These are phyloP conservation scores for Trypanosoma vivax DNA, from an alignment of 208 protist genomes.

Conservation along the genomic window DNA sequence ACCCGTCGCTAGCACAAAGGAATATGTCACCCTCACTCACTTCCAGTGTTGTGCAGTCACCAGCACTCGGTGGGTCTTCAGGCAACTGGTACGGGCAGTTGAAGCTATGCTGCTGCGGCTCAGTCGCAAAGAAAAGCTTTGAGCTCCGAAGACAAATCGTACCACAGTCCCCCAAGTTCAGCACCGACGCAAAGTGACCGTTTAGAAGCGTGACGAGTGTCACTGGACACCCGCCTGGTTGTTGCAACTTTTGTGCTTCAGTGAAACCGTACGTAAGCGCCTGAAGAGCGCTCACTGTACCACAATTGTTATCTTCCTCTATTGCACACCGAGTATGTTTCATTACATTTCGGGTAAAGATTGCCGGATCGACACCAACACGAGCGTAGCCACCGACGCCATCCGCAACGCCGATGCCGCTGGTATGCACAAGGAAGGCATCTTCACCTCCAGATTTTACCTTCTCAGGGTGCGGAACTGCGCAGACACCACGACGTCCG, in stretches of 20 bases:
- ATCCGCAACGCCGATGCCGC: constrained; percentile 76
- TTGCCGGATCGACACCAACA: constrained; percentile 60
- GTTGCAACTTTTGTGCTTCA: constrained; percentile 27
- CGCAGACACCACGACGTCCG: constrained; percentile 56
- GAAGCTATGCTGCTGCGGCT: constrained; percentile 78
- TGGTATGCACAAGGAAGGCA: constrained; percentile 67
- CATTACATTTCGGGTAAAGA: constrained; percentile 82
- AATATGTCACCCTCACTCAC: constrained; percentile 65
- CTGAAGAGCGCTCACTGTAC: constrained; percentile 38
- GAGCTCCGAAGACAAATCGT: constrained; percentile 53
- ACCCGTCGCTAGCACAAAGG: constrained; percentile 72
- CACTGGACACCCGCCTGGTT: constrained; percentile 69
- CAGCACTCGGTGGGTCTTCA: constrained; percentile 55
- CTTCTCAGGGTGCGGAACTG: constrained; percentile 76
- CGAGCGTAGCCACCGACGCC: constrained; percentile 78
- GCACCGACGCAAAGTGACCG: constrained; percentile 49
- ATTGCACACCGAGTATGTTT: constrained; percentile 43
- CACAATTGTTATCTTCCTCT: constrained; percentile 13
- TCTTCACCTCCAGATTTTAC: constrained; percentile 74
- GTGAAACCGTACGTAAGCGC: constrained; percentile 46
- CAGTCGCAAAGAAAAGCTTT: constrained; percentile 54
- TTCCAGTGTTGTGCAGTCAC: constrained; percentile 52
- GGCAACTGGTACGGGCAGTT: constrained; percentile 86
- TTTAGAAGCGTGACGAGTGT: constrained; percentile 58
- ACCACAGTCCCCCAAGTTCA: constrained; percentile 86